phyloP scores from a whole-genome alignment of 2,329 filamentous ascomycete genomes.

The Fusarium xylarioides region DNA sequence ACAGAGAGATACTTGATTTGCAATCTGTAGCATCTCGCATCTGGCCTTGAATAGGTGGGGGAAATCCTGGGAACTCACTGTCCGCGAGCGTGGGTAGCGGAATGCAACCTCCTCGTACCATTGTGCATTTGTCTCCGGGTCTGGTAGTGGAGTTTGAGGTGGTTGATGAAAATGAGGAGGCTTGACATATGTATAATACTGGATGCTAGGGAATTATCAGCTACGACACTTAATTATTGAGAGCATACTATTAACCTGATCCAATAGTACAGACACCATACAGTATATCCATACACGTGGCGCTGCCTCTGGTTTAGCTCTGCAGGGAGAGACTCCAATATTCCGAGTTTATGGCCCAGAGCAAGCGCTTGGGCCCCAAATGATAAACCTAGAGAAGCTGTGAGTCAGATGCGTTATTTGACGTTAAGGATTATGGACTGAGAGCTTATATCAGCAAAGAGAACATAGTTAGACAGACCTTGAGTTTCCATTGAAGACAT shows the following conservation, averaged over 20 bases:
- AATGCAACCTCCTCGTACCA: neutral
- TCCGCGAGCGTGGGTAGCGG: neutral
- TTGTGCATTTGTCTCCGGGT: neutral
- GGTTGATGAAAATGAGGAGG: neutral
- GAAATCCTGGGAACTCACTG: neutral
- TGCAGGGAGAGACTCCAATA: neutral
- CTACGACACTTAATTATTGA: neutral
- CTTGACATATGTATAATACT: neutral
- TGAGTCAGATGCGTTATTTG: neutral
- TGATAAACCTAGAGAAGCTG: neutral
- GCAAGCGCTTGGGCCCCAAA: neutral
- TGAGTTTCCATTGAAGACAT: neutral
- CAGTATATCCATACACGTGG: neutral
- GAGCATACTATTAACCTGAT: neutral
- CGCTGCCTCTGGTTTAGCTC: neutral
- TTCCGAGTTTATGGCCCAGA: neutral
- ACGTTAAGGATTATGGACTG: rapidly evolving
- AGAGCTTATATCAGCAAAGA: too few species aligned
- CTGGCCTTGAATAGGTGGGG: neutral
- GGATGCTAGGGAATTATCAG: neutral
- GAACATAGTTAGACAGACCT: neutral
- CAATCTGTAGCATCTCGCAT: neutral
- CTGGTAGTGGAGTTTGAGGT: neutral
- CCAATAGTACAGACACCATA: neutral
- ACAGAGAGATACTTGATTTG: neutral